phyloP scores from a whole-genome alignment of 768 basidiomycete species.

The Leccinum arenicola region DNA sequence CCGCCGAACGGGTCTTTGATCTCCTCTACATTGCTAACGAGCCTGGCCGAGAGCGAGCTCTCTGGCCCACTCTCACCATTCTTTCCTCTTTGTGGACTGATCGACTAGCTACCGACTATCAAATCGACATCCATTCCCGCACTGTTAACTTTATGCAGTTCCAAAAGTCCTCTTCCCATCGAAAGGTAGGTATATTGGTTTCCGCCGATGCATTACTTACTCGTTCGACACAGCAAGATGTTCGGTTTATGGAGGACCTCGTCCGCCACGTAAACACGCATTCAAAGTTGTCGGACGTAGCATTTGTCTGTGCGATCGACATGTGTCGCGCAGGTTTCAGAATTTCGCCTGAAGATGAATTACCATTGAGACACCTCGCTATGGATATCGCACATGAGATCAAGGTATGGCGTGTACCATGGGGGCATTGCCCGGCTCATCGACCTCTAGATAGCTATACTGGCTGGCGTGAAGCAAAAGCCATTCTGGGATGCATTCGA shows the following conservation, averaged over 20 bases:
- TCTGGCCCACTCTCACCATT: constrained; percentile 81
- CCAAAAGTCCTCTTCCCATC: constrained; percentile 30
- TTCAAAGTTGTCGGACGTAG: constrained; percentile 62
- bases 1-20: constrained; percentile 86
- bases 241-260: constrained; percentile 61
- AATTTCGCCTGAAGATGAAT: constrained; percentile 53
- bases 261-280: constrained; percentile 52
- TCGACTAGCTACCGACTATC: constrained; percentile 58
- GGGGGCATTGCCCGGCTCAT: constrained; percentile 16
- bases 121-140: constrained; percentile 35
- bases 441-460: constrained; percentile 21
- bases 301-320: constrained; percentile 72
- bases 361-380: constrained; percentile 62
- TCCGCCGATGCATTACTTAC: neutral
- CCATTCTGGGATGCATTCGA: constrained; percentile 74
- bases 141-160: constrained; percentile 28
- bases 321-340: constrained; percentile 66
- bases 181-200: constrained; percentile 22
- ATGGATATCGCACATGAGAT: constrained; percentile 77
- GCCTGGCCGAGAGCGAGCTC: constrained; percentile 45
- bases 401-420: constrained; percentile 46
- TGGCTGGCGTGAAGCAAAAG: constrained; percentile 38
- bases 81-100: constrained; percentile 77
- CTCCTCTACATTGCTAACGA: constrained; percentile 54
- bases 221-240: constrained; percentile 33